Evolutionary conservation across 2,329 filamentous ascomycete genomes (phyloP).

Genomic region (Colletotrichum euphorbiae): DNA sequence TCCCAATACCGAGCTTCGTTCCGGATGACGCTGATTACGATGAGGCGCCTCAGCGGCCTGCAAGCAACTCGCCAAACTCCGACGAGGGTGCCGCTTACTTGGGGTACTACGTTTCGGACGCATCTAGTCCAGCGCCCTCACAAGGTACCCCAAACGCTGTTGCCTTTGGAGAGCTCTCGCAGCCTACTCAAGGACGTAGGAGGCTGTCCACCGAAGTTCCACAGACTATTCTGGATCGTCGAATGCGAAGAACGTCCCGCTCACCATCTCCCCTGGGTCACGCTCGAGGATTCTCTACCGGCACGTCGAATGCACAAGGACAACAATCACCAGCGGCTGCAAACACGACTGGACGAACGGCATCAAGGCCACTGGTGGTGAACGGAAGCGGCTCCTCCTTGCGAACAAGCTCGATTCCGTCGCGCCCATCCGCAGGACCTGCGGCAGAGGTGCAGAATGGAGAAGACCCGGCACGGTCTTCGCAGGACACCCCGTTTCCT

Average conservation of each 20-base stretch:
- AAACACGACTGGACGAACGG: conserved; percentile 47
- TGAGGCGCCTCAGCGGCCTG: conserved; percentile 53
- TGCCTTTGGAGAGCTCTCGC: conserved; percentile 61
- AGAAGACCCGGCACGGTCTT: conserved; percentile 42
- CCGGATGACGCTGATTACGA: conserved; percentile 66
- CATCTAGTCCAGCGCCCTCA: conserved; percentile 44
- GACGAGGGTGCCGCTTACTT: conserved; percentile 56
- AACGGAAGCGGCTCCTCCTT: conserved; percentile 63
- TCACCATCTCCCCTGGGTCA: conserved; percentile 69
- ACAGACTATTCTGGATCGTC: conserved; percentile 64
- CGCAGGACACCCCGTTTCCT: conserved; percentile 46
- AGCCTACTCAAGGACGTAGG: conserved; percentile 54
- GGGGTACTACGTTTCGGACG: conserved; percentile 53
- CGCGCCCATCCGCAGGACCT: conserved; percentile 2
- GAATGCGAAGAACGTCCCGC: conserved; percentile 64
- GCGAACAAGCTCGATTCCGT: conserved; percentile 49
- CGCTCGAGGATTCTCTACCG: conserved; percentile 56
- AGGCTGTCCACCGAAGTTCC: conserved; percentile 65
- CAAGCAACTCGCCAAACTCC: conserved; percentile 59
- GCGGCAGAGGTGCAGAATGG: conserved; percentile 34
- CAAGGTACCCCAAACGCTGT: conserved; percentile 52
- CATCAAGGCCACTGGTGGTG: conserved; percentile 64
- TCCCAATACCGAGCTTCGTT: conserved; percentile 66
- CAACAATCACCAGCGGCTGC: conserved; percentile 53
- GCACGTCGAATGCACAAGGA: conserved; percentile 54